Evolutionary conservation across 2,329 filamentous ascomycete genomes (phyloP).

Genomic region (Botryosphaeria agaves): DNA sequence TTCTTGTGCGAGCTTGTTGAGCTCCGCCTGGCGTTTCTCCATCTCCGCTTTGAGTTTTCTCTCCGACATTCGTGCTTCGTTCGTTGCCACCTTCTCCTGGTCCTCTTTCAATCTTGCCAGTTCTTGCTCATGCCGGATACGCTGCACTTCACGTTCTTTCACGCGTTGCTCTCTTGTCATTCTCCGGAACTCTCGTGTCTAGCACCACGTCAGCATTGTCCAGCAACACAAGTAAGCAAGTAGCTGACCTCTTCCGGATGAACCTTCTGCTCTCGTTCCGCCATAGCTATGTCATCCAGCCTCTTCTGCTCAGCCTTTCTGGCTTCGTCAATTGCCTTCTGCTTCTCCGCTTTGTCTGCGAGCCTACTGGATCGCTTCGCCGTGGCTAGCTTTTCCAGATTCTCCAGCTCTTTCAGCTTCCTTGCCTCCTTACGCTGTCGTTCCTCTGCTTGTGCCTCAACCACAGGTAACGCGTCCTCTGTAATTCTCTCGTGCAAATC

Average conservation of each 20-base stretch:
- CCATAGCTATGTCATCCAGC: conserved; percentile 44
- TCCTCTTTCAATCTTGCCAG: conserved; percentile 56
- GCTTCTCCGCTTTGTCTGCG: conserved; percentile 63
- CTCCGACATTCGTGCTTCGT: conserved; percentile 51
- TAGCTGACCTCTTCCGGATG: conserved; percentile 44
- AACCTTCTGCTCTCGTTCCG: conserved; percentile 40
- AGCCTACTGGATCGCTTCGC: conserved; percentile 88
- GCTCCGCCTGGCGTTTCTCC: conserved; percentile 58
- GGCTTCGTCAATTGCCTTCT: conserved; percentile 53
- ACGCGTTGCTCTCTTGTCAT: conserved; percentile 73
- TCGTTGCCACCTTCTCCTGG: conserved; percentile 23
- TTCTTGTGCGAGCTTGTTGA: conserved; percentile 50
- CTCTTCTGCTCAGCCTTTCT: conserved; percentile 53
- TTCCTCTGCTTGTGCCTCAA: conserved; percentile 57
- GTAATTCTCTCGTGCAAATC: conserved; percentile 53
- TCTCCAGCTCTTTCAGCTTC: conserved; percentile 66
- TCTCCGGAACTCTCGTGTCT: conserved; percentile 62
- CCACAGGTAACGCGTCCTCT: conserved; percentile 64
- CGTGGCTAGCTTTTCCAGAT: conserved; percentile 72
- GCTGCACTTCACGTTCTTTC: conserved; percentile 69
- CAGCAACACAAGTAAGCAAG: neutral
- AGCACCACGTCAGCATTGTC: conserved; percentile 9
- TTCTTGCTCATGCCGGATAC: conserved; percentile 71
- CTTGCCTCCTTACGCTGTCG: conserved; percentile 55
- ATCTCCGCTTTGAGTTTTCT: conserved; percentile 69